Percentiles rank a stretch among this genome's conserved stretches.
phyloP scores from a whole-genome alignment of 2,329 filamentous ascomycete genomes.

The Alternaria burnsii region DNA sequence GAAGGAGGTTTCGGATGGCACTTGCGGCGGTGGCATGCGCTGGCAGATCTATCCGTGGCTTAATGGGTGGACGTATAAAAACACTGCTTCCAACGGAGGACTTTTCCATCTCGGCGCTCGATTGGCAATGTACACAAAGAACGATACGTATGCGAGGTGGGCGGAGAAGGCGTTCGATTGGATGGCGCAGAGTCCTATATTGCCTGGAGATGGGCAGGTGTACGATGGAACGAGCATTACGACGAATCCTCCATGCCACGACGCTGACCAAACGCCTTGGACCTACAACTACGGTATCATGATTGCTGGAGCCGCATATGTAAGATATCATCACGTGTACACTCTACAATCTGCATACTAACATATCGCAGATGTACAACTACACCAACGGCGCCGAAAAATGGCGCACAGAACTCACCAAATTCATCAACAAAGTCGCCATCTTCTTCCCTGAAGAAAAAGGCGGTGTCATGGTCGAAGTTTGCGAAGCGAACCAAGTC shows the following conservation, averaged over 20 bases:
- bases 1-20: constrained; percentile 30
- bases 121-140: constrained; percentile 49
- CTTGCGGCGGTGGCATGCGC: constrained; percentile 47
- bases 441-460: constrained; percentile 53
- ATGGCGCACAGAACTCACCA: constrained; percentile 42
- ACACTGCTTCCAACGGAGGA: constrained; percentile 50
- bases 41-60: constrained; percentile 51
- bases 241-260: constrained; percentile 32
- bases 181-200: constrained; percentile 39
- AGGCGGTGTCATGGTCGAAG: constrained; percentile 52
- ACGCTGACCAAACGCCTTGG: constrained; percentile 46
- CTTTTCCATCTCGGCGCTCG: constrained; percentile 51
- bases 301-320: constrained; percentile 46
- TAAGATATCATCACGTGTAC: constrained; percentile 13
- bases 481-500: constrained; percentile 52
- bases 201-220: constrained; percentile 36
- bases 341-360: not conserved
- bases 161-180: constrained; percentile 49
- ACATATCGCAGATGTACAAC: constrained; percentile 48
- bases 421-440: constrained; percentile 41
- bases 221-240: constrained; percentile 40
- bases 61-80: constrained; percentile 50
- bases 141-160: constrained; percentile 49
- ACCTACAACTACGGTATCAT: constrained; percentile 51
- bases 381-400: constrained; percentile 48